Evolutionary conservation across 768 basidiomycete species (phyloP).

Genomic region (Nevesoporus exiguus): DNA sequence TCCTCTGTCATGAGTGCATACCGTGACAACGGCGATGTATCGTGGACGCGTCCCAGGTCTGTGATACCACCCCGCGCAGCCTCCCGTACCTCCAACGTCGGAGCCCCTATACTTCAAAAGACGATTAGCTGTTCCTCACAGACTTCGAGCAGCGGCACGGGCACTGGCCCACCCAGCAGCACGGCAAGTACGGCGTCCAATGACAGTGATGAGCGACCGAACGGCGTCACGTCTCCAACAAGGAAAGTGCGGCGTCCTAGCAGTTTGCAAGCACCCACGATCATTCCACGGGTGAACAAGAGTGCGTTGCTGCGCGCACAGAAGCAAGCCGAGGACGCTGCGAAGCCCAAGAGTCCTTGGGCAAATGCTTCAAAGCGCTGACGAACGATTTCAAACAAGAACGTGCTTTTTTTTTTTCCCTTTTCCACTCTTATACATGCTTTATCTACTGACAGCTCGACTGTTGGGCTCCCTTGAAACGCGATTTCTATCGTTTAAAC

Average conservation of each 20-base stretch:
- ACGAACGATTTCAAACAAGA: not conserved
- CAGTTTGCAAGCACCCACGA: conserved; percentile 56
- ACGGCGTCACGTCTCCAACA: conserved; percentile 22
- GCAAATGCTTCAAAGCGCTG: conserved; percentile 30
- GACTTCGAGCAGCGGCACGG: conserved; percentile 24
- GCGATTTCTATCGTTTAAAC: conserved; percentile 17
- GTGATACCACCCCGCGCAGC: conserved; percentile 37
- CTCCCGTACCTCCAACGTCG: conserved; percentile 37
- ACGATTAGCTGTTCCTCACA: conserved; percentile 23
- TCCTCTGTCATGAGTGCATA: conserved; percentile 38
- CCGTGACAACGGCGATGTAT: conserved; percentile 13
- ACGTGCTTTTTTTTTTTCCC: not conserved
- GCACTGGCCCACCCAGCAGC: conserved; percentile 28
- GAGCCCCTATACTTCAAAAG: conserved; percentile 15
- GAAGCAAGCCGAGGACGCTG: conserved; percentile 47
- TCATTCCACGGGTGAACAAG: conserved; percentile 68
- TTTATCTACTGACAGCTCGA: conserved; percentile 16
- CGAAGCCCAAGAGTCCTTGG: conserved; percentile 33
- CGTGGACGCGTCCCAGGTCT: conserved; percentile 18
- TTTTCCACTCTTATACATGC: conserved; percentile 10
- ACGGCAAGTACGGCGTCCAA: conserved; percentile 22
- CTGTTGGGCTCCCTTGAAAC: conserved; percentile 9
- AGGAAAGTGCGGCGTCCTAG: conserved; percentile 47
- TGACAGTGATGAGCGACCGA: conserved; percentile 21
- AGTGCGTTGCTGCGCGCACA: conserved; percentile 69